These are phyloP conservation scores for Yamadazyma sp. DNA, from an alignment of 805 yeast species.

Conservation along the genomic window DNA sequence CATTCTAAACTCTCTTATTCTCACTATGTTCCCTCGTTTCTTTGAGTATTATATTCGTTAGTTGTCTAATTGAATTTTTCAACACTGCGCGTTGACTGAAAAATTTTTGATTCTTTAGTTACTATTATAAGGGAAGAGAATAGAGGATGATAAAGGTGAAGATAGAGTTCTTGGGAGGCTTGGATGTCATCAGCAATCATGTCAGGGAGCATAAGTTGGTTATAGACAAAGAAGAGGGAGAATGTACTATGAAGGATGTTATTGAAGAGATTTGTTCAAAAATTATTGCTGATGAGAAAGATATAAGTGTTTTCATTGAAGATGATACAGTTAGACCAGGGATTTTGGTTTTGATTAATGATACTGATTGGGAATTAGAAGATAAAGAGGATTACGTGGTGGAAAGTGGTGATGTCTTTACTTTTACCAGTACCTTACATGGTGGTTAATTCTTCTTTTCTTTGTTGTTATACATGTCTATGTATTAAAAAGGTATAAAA, in stretches of 20 bases:
- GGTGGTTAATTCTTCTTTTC: slow-evolving; percentile 79
- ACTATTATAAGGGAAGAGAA: too few relatives aligned
- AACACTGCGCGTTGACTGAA: too few relatives aligned
- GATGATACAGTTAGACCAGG: slow-evolving; percentile 88
- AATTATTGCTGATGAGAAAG: slow-evolving; percentile 59
- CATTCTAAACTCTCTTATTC: too few relatives aligned
- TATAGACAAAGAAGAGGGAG: slow-evolving; percentile 42
- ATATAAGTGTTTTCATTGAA: slow-evolving; percentile 72
- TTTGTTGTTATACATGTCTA: background rate
- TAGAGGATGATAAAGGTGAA: slow-evolving; percentile 33
- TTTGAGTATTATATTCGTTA: too few relatives aligned
- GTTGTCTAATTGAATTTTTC: too few relatives aligned
- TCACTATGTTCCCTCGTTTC: too few relatives aligned
- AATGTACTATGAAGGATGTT: slow-evolving; percentile 47
- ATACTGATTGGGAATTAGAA: slow-evolving; percentile 95
- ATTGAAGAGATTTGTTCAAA: slow-evolving; percentile 51
- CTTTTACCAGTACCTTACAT: slow-evolving; percentile 90
- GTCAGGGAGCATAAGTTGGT: slow-evolving; percentile 51
- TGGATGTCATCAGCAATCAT: slow-evolving; percentile 72
- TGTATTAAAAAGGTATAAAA: too few relatives aligned
- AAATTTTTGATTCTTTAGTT: too few relatives aligned
- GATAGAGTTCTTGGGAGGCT: slow-evolving; percentile 65
- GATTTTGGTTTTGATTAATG: slow-evolving; percentile 84
- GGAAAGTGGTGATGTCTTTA: slow-evolving; percentile 70
- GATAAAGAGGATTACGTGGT: slow-evolving; percentile 82